phyloP scores from a whole-genome alignment of 305 asterid species.

The Coffea humblotiana region DNA sequence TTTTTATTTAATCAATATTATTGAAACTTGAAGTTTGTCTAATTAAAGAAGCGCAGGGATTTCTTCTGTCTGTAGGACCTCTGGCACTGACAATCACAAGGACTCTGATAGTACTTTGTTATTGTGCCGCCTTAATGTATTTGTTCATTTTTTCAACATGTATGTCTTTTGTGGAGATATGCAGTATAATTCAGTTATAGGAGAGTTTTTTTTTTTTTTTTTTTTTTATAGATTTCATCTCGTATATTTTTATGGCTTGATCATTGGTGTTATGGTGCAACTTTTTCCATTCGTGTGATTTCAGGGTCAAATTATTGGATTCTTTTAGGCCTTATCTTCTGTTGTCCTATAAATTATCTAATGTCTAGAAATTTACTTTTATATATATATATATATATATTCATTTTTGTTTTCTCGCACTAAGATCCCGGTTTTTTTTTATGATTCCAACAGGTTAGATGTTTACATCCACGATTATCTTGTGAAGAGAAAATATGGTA shows the following conservation, averaged over 20 bases:
- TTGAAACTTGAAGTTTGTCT: neutral
- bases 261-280: too few relatives aligned
- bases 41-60: neutral
- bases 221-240: neutral
- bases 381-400: too few relatives aligned
- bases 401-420: neutral
- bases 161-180: neutral
- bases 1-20: neutral
- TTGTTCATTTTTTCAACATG: neutral
- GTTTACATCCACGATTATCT: slow-evolving; percentile 44
- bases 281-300: too few relatives aligned
- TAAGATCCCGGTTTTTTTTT: neutral
- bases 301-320: too few relatives aligned
- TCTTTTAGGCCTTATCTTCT: too few relatives aligned
- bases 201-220: neutral
- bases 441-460: slow-evolving; percentile 35
- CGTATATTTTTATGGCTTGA: too few relatives aligned
- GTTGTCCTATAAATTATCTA: neutral
- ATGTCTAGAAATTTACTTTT: too few relatives aligned
- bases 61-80: neutral
- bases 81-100: neutral
- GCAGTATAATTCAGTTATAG: neutral
- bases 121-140: neutral
- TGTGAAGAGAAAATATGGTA: slow-evolving; percentile 36
- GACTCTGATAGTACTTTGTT: neutral